Evolutionary conservation across 805 yeast species (phyloP), one percentile per base, ranked within the genome.

Genomic region (Aciculoconidium aculeatum): DNA sequence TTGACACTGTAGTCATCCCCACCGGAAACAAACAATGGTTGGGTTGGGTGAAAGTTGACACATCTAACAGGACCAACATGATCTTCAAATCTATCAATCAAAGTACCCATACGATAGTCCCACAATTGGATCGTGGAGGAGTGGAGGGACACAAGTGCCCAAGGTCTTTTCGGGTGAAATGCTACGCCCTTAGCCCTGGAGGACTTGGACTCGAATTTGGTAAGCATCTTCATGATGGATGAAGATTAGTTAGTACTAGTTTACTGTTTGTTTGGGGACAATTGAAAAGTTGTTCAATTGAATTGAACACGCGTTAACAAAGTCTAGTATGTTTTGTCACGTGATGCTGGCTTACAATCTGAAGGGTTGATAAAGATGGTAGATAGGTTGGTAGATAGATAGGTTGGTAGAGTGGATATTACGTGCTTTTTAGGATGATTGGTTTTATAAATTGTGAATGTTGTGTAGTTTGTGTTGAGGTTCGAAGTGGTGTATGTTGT

Each of bases 81-180:
- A 48, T 90, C 98, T 60, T 92, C 98, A 51, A 87, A 92, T 35
- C 96, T 75, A 58, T 88, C 97, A 53, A 92, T 78, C 53, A 92
- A 65, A 3, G 96, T 87, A 24, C 99, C 99, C 99, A 92, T 92
- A 51, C 99, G 79, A 62, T 94, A 92, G 61, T 92, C 99, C 99
- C 99, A 92, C 41, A 92, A 70, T 59, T 94, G 98, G 55, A 92
- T 90, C n/a, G 96, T 87, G n/a, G 96, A 86, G 15, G 96, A 84
- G 58, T 90, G 92, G 37, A 94, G 70, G 6, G 97, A 87, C 18
- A 88, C 97, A 46, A 92, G 70, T 36, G 87, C 85, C 96, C 96
- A 92, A 36, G 98, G 96, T 57, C 92, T 69, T 43, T 78, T 78
- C 30, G 97, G 96, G 61, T 94, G 96, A 64, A 92, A 87, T 34